Evolutionary conservation across 1,139 yeast species (phyloP).

Genomic region (Taiozyma sp.): DNA sequence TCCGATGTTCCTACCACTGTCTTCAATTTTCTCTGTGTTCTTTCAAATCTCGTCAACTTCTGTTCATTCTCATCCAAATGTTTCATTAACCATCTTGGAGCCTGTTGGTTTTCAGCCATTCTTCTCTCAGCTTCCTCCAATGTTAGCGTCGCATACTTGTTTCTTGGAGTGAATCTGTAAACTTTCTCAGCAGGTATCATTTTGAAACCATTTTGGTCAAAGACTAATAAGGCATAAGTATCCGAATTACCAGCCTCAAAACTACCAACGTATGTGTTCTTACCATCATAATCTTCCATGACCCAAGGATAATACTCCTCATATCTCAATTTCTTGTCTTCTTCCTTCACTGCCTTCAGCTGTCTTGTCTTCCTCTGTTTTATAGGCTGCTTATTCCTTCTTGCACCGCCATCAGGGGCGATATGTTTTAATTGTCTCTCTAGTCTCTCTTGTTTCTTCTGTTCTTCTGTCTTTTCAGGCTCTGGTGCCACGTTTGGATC

Average conservation of each 20-base stretch:
- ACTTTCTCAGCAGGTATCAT: slow-evolving; percentile 95
- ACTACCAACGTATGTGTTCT: slow-evolving; percentile 92
- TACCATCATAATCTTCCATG: slow-evolving; percentile 91
- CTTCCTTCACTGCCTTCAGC: slow-evolving; percentile 73
- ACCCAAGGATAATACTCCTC: slow-evolving; percentile 99
- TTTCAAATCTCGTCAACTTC: slow-evolving; percentile 37
- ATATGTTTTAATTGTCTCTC: slow-evolving; percentile 45
- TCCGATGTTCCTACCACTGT: slow-evolving; percentile 56
- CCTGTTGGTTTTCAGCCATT: slow-evolving; percentile 76
- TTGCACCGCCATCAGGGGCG: slow-evolving; percentile 93
- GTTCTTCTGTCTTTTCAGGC: slow-evolving; percentile 28
- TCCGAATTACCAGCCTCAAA: slow-evolving; percentile 94
- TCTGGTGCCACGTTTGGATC: slow-evolving; percentile 33
- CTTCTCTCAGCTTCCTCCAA: slow-evolving; percentile 95
- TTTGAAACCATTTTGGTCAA: slow-evolving; percentile 68
- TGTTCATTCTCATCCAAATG: slow-evolving; percentile 68
- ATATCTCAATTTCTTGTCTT: slow-evolving; percentile 76
- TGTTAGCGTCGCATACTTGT: slow-evolving; percentile 88
- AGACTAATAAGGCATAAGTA: slow-evolving; percentile 78
- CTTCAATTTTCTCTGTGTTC: slow-evolving; percentile 44
- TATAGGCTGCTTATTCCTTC: slow-evolving; percentile 48
- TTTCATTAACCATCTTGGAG: slow-evolving; percentile 96
- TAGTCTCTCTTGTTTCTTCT: slow-evolving; percentile 19
- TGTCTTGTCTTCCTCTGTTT: slow-evolving; percentile 84
- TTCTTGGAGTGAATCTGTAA: slow-evolving; percentile 89